phyloP scores from a whole-genome alignment of 2,329 filamentous ascomycete species.

The Colletotrichum sansevieriae region DNA sequence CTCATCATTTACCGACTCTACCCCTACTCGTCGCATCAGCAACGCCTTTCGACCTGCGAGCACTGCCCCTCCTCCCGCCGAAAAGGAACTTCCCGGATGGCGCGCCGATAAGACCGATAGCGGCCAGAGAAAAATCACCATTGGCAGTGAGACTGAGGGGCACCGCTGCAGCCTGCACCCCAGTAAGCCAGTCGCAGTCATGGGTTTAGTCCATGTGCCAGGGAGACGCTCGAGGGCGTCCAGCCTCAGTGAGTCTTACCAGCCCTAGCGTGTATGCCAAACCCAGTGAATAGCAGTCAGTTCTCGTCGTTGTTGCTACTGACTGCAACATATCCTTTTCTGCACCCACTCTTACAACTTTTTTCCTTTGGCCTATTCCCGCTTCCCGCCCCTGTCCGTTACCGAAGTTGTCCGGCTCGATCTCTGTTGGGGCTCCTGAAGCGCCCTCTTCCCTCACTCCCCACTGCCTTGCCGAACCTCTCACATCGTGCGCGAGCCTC shows the following conservation, averaged over 20 bases:
- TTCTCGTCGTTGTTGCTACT: slow-evolving; percentile 9
- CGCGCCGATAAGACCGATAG: slow-evolving; percentile 41
- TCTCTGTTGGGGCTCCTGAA: slow-evolving; percentile 25
- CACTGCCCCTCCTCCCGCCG: slow-evolving; percentile 39
- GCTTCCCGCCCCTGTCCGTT: slow-evolving; percentile 1
- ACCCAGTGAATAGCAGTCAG: slow-evolving; percentile 31
- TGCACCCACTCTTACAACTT: slow-evolving; percentile 18
- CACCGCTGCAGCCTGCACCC: slow-evolving; percentile 37
- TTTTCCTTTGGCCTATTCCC: slow-evolving; percentile 1
- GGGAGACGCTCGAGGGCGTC: slow-evolving; percentile 42
- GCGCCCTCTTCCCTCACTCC: slow-evolving; percentile 28
- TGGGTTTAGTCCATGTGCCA: slow-evolving; percentile 44
- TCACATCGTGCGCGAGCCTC: slow-evolving; percentile 27
- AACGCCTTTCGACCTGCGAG: slow-evolving; percentile 16
- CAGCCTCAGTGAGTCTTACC: slow-evolving; percentile 42
- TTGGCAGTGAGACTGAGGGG: slow-evolving; percentile 28
- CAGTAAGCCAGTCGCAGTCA: slow-evolving; percentile 43
- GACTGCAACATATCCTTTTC: slow-evolving; percentile 2
- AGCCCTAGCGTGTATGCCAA: slow-evolving; percentile 35
- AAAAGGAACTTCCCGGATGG: slow-evolving; percentile 34
- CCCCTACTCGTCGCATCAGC: slow-evolving; percentile 25
- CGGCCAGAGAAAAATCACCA: slow-evolving; percentile 23
- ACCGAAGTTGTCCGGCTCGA: slow-evolving; percentile 9
- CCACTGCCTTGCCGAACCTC: slow-evolving; percentile 30
- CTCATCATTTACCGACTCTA: slow-evolving; percentile 37